Evolutionary conservation across 305 asterid species (phyloP).

Genomic region (Ajuga reptans): DNA sequence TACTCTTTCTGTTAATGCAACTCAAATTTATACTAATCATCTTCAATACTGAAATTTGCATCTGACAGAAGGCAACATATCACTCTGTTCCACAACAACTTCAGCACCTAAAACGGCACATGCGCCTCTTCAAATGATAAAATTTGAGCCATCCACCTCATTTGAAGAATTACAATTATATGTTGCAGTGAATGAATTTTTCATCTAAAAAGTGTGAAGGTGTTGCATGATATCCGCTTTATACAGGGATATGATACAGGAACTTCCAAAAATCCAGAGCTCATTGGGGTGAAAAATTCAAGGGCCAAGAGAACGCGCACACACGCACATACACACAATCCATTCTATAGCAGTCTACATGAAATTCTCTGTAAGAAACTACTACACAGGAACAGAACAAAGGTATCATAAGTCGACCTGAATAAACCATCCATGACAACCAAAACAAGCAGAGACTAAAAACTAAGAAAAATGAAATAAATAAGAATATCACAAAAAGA

Average conservation of each 20-base stretch:
- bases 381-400: neutral
- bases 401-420: neutral
- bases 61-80: neutral
- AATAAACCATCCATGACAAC: neutral
- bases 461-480: neutral
- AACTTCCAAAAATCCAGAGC: neutral
- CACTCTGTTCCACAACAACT: neutral
- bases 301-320: neutral
- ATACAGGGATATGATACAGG: neutral
- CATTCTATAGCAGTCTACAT: neutral
- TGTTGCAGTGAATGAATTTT: neutral
- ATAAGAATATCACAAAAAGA: neutral
- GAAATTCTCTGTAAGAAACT: neutral
- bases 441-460: neutral
- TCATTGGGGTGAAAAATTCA: neutral
- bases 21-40: neutral
- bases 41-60: neutral
- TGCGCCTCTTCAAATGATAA: neutral
- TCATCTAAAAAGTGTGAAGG: neutral
- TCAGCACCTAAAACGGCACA: slow-evolving; percentile 10
- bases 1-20: neutral
- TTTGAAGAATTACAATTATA: neutral
- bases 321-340: neutral
- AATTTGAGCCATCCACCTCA: neutral
- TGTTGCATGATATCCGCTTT: neutral